A percentile compares a stretch with the other conserved stretches of the same genome.
phyloP scores from a whole-genome alignment of 2,329 filamentous ascomycete species.

The Dactylellina leptospora region DNA sequence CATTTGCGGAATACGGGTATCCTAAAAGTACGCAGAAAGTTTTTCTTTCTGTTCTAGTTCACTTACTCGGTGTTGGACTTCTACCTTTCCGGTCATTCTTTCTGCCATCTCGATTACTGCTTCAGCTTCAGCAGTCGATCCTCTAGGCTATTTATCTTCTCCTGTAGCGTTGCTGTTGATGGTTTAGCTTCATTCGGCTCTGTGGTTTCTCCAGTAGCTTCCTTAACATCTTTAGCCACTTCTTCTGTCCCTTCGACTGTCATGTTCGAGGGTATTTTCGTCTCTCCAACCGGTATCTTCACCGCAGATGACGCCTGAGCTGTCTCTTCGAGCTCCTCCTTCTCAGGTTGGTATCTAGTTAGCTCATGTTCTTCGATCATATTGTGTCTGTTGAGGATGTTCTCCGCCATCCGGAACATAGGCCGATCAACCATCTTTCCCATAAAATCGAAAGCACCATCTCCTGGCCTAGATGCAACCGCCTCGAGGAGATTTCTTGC shows the following conservation, averaged over 20 bases:
- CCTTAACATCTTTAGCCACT: no score
- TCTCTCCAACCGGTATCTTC: no score
- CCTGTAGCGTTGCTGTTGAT: no score
- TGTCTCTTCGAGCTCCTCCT: no score
- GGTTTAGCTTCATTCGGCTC: no score
- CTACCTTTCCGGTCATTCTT: not conserved
- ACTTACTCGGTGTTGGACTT: not conserved
- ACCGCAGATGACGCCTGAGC: no score
- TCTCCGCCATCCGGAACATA: conserved; percentile 37
- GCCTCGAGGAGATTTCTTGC: conserved; percentile 16
- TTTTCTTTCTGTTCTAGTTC: not conserved
- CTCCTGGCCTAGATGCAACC: not conserved
- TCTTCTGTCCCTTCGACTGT: no score
- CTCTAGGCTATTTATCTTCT: no score
- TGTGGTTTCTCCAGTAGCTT: not conserved
- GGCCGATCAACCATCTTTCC: conserved; percentile 49
- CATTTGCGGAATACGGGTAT: no score
- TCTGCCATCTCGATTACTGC: not conserved
- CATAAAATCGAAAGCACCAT: conserved; percentile 36
- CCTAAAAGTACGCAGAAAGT: no score
- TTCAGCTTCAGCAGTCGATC: no score
- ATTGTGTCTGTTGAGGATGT: not conserved
- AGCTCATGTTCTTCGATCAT: conserved; percentile 22
- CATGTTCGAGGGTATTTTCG: no score
- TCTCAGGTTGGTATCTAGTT: conserved; percentile 8